These are phyloP conservation scores for Ophiocordyceps camponoti-floridani DNA, from an alignment of 2,329 filamentous ascomycete species.

Conservation along the genomic window DNA sequence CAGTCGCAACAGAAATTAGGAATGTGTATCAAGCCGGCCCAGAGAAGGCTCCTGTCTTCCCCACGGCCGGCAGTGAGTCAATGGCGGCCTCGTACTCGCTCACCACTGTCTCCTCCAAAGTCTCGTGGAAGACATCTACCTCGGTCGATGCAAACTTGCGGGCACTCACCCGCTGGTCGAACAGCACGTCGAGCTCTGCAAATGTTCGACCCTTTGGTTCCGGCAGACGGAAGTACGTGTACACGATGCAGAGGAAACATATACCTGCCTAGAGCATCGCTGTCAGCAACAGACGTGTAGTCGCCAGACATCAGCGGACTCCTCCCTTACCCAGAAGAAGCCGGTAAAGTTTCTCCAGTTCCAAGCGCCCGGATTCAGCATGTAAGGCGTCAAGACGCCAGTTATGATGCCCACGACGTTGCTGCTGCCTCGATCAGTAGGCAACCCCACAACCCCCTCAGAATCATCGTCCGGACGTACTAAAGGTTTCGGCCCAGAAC, in stretches of 20 bases:
- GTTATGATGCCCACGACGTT: slow-evolving; percentile 71
- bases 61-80: slow-evolving; percentile 2
- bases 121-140: slow-evolving; percentile 37
- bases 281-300: neutral
- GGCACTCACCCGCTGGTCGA: slow-evolving; percentile 54
- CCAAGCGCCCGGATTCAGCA: slow-evolving; percentile 79
- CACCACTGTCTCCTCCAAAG: slow-evolving; percentile 28
- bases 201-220: slow-evolving; percentile 69
- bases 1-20: no score
- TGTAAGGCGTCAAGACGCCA: slow-evolving; percentile 72
- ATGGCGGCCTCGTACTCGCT: slow-evolving; percentile 25
- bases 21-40: neutral
- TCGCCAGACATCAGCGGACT: neutral
- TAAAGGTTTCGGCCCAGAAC: slow-evolving; percentile 68
- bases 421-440: slow-evolving; percentile 15
- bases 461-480: slow-evolving; percentile 17
- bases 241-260: slow-evolving; percentile 65
- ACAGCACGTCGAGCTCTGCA: slow-evolving; percentile 72
- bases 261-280: slow-evolving; percentile 36
- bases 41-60: slow-evolving; percentile 2
- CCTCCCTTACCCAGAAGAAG: slow-evolving; percentile 54
- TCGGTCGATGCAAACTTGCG: slow-evolving; percentile 49
- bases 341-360: slow-evolving; percentile 76
- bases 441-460: neutral
- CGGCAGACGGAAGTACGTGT: slow-evolving; percentile 40